Conservation (phyloP, 495 filamentous ascomycete species). For the Cryomyces minteri region DNA sequence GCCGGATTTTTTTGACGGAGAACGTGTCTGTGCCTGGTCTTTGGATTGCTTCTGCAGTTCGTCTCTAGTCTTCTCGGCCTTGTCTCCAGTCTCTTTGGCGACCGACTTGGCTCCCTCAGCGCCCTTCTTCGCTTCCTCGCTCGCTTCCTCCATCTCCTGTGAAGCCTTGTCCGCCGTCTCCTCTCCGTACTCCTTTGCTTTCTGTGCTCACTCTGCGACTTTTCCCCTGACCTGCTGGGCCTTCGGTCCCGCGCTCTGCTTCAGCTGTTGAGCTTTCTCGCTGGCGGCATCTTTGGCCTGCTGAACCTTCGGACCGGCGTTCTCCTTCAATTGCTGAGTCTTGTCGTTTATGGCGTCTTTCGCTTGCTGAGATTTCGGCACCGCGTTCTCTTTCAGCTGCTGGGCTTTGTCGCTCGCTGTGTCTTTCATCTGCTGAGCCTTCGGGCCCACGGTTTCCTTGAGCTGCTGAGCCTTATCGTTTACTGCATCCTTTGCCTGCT, state of each 20-base stretch:
- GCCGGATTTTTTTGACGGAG: not conserved
- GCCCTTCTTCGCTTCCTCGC: not conserved
- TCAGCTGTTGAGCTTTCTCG: slow-evolving; percentile 1
- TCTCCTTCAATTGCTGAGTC: slow-evolving; percentile 1
- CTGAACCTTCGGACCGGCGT: slow-evolving; percentile 3
- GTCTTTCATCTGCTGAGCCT: not conserved
- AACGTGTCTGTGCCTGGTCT: not conserved
- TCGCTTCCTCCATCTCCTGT: not conserved
- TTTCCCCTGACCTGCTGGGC: not conserved
- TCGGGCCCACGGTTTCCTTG: slow-evolving; percentile 1
- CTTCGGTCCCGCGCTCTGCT: not conserved
- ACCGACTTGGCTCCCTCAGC: not conserved
- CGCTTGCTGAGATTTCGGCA: not conserved
- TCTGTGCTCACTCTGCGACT: not conserved
- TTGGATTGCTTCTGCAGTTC: not conserved
- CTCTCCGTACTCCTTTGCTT: not conserved
- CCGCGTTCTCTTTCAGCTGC: slow-evolving; percentile 1
- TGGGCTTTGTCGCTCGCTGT: not conserved
- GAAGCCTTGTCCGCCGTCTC: not conserved
- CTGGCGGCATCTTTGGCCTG: not conserved
- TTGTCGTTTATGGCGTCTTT: slow-evolving; percentile 2
- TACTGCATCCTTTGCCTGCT: slow-evolving; percentile 1
- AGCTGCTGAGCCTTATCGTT: slow-evolving; percentile 1
- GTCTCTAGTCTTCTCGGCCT: not conserved
- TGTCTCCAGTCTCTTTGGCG: not conserved